These are phyloP conservation scores for Teratosphaeria pseudoeucalypti DNA, from an alignment of 2,329 filamentous ascomycete species.

Conservation along the genomic window DNA sequence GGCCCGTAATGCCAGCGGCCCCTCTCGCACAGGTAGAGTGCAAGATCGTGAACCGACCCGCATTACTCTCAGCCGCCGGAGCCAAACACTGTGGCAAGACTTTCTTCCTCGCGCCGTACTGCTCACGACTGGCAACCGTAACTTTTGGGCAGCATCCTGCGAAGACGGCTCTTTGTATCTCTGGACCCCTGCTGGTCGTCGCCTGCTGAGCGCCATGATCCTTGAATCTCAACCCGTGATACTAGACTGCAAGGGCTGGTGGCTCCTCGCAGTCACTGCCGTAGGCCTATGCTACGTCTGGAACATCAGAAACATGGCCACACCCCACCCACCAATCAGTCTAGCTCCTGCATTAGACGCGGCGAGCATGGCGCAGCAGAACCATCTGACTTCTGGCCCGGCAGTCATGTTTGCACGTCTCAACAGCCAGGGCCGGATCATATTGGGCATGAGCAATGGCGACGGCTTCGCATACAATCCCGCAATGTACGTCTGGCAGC, in stretches of 20 bases:
- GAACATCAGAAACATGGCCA: slow-evolving; percentile 71
- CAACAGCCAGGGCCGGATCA: slow-evolving; percentile 74
- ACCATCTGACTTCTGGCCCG: slow-evolving; percentile 68
- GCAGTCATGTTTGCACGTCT: slow-evolving; percentile 84
- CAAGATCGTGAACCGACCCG: slow-evolving; percentile 71
- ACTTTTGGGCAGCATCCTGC: slow-evolving; percentile 86
- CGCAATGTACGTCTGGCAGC: slow-evolving; percentile 82
- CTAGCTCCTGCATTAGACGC: slow-evolving; percentile 81
- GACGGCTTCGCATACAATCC: slow-evolving; percentile 87
- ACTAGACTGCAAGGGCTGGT: slow-evolving; percentile 78
- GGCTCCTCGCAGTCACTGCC: slow-evolving; percentile 80
- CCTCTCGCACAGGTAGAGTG: slow-evolving; percentile 47
- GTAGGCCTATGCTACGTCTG: slow-evolving; percentile 86
- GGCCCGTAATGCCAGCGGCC: slow-evolving; percentile 63
- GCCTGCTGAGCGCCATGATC: slow-evolving; percentile 73
- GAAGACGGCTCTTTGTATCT: slow-evolving; percentile 85
- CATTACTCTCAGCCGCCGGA: slow-evolving; percentile 70
- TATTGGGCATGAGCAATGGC: slow-evolving; percentile 88
- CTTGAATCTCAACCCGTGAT: slow-evolving; percentile 91
- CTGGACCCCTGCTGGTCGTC: slow-evolving; percentile 85
- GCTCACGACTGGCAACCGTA: slow-evolving; percentile 79
- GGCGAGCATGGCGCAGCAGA: slow-evolving; percentile 66
- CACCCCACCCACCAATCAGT: slow-evolving; percentile 77
- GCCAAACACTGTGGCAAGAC: slow-evolving; percentile 81
- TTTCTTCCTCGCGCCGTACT: slow-evolving; percentile 78